Evolutionary conservation across 2,329 filamentous ascomycete genomes (phyloP), one percentile per base, ranked within the genome.

Genomic region (Magnaporthiopsis incrustans): DNA sequence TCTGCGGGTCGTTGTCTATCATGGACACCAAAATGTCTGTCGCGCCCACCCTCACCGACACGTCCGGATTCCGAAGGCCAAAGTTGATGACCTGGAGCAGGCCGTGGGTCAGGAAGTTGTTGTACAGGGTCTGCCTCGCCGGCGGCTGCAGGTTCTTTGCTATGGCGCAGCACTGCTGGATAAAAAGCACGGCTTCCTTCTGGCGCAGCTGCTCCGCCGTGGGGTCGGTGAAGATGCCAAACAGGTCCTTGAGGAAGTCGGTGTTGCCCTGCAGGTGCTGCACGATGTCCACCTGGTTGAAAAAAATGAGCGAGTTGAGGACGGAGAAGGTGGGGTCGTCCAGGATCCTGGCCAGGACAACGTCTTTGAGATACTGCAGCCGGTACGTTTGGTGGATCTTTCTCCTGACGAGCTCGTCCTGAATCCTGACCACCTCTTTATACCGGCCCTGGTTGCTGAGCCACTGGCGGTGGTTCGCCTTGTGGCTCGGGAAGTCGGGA

Each of bases 381-480:
- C 95, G 90, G 78, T 97, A 97, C 1, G 95, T 98, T 75, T 93
- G 92, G 73, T 97, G 93, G 56, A 99, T 98, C 79, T 98, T 98
- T 70, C 86, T 88, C 69, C 89, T 87, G 67, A 97, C 91, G 62
- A 84, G 78, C 7, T 88, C 83, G 70, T 97, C 91, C 70, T 93
- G 89, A 69, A 99, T 97, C 63, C 86, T 89, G 25, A 99, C 93
- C 15, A 99, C 95, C 79, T 99, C 94, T 76, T 97, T 98, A 76
- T 92, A 99, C 69, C 92, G 89, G 26, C 91, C 91, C 71, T 92
- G 87, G 73, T 95, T 92, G 67, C 89, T 87, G 63, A 99, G 82
- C 82, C 96, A 99, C 73, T 95, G 91, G 65, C 95, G 87, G 74
- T 99, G 95, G 73, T 98, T 98, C 30, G 95, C 94, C 75, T 97